These are phyloP conservation scores for Hyphopichia burtonii DNA, from an alignment of 1,139 yeast genomes.

Conservation along the genomic window DNA sequence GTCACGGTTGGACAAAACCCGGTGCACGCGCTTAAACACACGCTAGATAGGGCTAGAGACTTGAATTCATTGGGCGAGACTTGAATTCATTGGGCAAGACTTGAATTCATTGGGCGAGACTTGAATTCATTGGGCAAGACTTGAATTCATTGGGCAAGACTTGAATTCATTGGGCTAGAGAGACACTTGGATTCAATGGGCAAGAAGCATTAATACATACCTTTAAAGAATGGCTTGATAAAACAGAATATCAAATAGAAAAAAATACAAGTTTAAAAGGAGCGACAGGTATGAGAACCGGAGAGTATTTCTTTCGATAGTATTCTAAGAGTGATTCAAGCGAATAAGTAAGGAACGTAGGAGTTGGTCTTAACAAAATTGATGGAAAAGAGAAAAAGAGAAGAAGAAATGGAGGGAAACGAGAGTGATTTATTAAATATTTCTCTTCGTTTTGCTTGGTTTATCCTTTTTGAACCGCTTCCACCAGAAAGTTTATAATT, in stretches of 20 bases:
- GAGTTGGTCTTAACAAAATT: slow-evolving; percentile 1
- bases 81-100: too few relatives aligned
- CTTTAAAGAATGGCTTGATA: slow-evolving; percentile 1
- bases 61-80: too few relatives aligned
- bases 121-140: too few relatives aligned
- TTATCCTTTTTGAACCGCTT: not conserved
- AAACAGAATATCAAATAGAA: not conserved
- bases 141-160: too few relatives aligned
- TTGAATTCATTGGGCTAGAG: too few relatives aligned
- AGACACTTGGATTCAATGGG: too few relatives aligned
- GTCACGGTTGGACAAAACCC: too few relatives aligned
- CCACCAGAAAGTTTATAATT: not conserved
- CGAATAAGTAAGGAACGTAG: not conserved
- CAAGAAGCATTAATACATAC: too few relatives aligned
- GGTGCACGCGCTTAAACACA: too few relatives aligned
- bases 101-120: too few relatives aligned
- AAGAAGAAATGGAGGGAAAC: not conserved
- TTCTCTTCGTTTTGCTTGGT: not conserved
- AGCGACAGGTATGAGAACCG: slow-evolving; percentile 13
- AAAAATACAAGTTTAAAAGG: slow-evolving; percentile 8
- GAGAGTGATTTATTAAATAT: not conserved
- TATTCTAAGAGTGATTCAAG: not conserved
- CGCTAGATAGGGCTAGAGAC: too few relatives aligned
- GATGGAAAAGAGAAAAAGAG: not conserved
- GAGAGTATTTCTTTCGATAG: slow-evolving; percentile 4